These are phyloP conservation scores for Mitragyna speciosa DNA, from an alignment of 257 asterid species.

Conservation along the genomic window DNA sequence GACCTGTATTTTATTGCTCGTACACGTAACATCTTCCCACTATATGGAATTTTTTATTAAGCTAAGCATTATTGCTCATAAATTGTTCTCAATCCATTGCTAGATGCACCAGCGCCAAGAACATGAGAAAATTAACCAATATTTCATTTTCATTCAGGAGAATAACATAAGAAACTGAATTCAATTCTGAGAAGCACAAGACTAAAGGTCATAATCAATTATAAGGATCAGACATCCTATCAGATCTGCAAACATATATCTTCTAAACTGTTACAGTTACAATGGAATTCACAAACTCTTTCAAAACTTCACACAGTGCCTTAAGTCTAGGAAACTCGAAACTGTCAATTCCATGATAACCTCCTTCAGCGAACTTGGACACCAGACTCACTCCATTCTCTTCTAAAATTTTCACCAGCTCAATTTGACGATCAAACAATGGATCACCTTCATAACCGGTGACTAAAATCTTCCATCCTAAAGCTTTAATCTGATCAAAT, in stretches of 20 bases:
- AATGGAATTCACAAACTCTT: not conserved
- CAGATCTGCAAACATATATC: not conserved
- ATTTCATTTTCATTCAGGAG: not conserved
- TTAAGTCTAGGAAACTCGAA: not conserved
- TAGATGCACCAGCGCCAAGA: not conserved
- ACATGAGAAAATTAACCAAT: not conserved
- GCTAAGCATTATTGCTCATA: not conserved
- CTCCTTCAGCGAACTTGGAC: slow-evolving; percentile 11
- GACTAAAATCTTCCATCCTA: slow-evolving; percentile 26
- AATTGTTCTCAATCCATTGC: not conserved
- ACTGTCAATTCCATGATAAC: slow-evolving; percentile 1
- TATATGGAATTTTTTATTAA: no score
- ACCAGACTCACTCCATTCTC: not conserved
- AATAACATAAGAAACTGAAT: not conserved
- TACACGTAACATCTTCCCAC: not conserved
- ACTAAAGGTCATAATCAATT: not conserved
- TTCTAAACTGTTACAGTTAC: not conserved
- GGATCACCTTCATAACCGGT: not conserved
- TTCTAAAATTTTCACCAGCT: slow-evolving; percentile 17
- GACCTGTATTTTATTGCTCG: no score
- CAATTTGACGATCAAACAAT: slow-evolving; percentile 16
- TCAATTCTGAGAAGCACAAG: not conserved
- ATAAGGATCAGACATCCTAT: not conserved
- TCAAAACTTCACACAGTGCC: not conserved
- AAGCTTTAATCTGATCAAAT: slow-evolving; percentile 14